Evolutionary conservation across 2,329 filamentous ascomycete species (phyloP).

Genomic region (Pseudogymnoascus sp.): DNA sequence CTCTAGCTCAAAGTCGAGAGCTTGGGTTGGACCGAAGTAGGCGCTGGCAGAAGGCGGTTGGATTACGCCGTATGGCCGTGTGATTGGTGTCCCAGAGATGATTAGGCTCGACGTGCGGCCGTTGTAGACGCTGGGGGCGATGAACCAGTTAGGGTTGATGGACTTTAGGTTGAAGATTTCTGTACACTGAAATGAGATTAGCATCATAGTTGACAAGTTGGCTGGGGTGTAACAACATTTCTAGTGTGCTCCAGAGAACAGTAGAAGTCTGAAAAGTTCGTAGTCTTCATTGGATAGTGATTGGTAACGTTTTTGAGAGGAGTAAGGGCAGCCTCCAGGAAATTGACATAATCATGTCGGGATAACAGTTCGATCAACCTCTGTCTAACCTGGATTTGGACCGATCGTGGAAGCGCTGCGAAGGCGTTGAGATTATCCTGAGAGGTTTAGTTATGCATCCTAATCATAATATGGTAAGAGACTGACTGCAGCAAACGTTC

Average conservation of each 20-base stretch:
- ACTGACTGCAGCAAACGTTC: constrained; percentile 46
- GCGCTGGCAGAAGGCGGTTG: constrained; percentile 35
- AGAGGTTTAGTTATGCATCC: neutral
- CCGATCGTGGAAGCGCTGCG: constrained; percentile 50
- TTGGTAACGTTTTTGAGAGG: constrained; percentile 39
- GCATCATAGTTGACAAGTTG: neutral
- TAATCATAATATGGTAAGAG: constrained; percentile 37
- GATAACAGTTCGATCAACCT: constrained; percentile 36
- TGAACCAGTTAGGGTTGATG: neutral
- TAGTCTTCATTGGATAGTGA: constrained; percentile 57
- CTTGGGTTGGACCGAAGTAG: constrained; percentile 3
- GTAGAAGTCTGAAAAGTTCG: constrained; percentile 63
- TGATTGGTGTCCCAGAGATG: constrained; percentile 37
- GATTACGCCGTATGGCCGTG: constrained; percentile 38
- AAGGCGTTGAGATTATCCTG: constrained; percentile 48
- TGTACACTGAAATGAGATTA: neutral
- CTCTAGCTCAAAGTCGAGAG: constrained; percentile 27
- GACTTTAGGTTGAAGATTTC: neutral
- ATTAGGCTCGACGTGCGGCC: constrained; percentile 46
- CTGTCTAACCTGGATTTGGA: constrained; percentile 49
- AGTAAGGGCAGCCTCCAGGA: neutral
- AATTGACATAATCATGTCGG: constrained; percentile 26
- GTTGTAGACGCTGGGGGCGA: constrained; percentile 39
- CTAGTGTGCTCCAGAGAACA: constrained; percentile 10
- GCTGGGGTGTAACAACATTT: constrained; percentile 7